Percentiles rank a stretch among this genome's conserved stretches.
Conservation (phyloP, 192 early-diverging fungal species). For the Coemansia sp. region DNA sequence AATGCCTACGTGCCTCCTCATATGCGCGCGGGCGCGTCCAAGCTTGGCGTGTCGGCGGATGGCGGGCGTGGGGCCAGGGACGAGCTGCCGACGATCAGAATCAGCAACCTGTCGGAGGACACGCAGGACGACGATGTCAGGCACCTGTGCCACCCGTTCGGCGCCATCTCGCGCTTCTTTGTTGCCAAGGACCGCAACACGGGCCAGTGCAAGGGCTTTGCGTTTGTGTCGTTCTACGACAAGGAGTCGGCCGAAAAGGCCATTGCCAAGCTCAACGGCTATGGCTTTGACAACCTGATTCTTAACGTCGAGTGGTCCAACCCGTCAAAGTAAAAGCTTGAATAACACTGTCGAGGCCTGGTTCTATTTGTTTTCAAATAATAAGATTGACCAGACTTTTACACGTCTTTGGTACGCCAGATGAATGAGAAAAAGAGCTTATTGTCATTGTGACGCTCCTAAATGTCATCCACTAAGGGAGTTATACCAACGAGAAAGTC, state of each 20-base stretch:
- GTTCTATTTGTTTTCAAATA: slow-evolving; percentile 1
- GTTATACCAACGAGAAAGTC: too few relatives aligned
- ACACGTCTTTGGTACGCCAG: too few relatives aligned
- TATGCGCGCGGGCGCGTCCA: slow-evolving; percentile 64
- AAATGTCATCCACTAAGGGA: too few relatives aligned
- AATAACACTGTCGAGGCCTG: too few relatives aligned
- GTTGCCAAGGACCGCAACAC: slow-evolving; percentile 83
- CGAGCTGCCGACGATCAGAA: slow-evolving; percentile 74
- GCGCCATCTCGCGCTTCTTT: slow-evolving; percentile 77
- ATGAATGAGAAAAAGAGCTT: background rate
- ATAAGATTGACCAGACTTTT: too few relatives aligned
- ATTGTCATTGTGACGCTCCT: too few relatives aligned
- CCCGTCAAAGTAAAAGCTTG: slow-evolving; percentile 11
- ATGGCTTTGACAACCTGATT: slow-evolving; percentile 95
- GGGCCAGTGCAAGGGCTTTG: slow-evolving; percentile 88
- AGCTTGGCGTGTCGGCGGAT: slow-evolving; percentile 25
- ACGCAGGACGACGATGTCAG: slow-evolving; percentile 83
- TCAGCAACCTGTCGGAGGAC: slow-evolving; percentile 96
- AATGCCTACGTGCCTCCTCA: slow-evolving; percentile 81
- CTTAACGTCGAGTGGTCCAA: slow-evolving; percentile 82
- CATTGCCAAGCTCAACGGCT: slow-evolving; percentile 84
- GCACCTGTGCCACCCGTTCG: slow-evolving; percentile 86
- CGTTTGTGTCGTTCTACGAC: slow-evolving; percentile 86
- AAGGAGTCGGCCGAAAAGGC: slow-evolving; percentile 80
- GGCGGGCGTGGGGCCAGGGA: slow-evolving; percentile 55